phyloP scores from a whole-genome alignment of 176 grass and related monocot genomes.

The Oryza glumipatula region DNA sequence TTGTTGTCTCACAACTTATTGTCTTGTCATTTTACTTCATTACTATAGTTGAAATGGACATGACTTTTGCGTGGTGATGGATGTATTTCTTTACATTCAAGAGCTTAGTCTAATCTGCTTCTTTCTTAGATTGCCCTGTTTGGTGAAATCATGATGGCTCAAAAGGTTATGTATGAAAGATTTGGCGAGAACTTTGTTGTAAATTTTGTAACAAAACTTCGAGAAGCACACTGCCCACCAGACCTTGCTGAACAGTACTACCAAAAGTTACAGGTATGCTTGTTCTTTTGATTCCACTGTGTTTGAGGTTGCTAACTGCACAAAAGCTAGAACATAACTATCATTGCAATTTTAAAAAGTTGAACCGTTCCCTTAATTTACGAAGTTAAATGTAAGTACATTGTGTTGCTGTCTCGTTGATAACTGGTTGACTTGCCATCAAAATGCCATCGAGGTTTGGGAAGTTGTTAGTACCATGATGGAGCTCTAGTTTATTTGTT shows the following conservation, averaged over 20 bases:
- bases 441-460: conserved; percentile 21
- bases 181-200: conserved; percentile 78
- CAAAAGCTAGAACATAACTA: conserved; percentile 9
- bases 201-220: conserved; percentile 79
- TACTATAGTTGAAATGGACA: not conserved
- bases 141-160: conserved; percentile 93
- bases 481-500: not conserved
- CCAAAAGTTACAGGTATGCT: conserved; percentile 79
- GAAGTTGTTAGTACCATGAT: not conserved
- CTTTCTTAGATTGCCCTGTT: conserved; percentile 74
- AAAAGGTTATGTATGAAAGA: conserved; percentile 97
- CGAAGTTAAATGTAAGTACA: conserved; percentile 26
- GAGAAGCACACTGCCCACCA: conserved; percentile 71
- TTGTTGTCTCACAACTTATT: conserved; percentile 11
- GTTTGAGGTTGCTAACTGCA: conserved; percentile 16
- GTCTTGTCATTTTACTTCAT: conserved; percentile 19
- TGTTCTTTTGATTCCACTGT: conserved; percentile 4
- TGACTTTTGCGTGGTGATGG: not conserved
- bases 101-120: conserved; percentile 30
- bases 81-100: not conserved
- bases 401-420: not conserved
- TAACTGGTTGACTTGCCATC: conserved; percentile 10
- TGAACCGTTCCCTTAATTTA: conserved; percentile 18
- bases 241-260: conserved; percentile 90
- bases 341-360: conserved; percentile 25